phyloP scores from a whole-genome alignment of 306 rosid species.

The Acacia crassicarpa region DNA sequence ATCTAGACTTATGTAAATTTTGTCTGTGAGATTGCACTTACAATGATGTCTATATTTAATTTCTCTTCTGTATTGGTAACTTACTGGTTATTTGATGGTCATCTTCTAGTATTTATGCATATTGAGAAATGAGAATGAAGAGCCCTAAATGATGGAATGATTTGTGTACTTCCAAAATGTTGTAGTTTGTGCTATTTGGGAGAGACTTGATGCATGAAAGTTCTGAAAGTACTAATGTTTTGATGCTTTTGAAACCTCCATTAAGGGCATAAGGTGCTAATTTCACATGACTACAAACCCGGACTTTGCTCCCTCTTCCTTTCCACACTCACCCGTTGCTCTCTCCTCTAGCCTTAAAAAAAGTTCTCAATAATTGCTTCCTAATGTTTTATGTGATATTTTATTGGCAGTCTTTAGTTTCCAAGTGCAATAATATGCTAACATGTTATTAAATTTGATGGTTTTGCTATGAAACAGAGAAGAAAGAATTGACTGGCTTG shows the following conservation, averaged over 20 bases:
- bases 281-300: neutral
- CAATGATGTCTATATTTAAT: neutral
- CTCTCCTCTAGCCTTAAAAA: neutral
- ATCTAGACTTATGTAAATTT: slow-evolving; percentile 2
- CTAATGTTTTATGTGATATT: neutral
- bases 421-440: neutral
- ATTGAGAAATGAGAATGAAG: neutral
- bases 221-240: neutral
- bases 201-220: neutral
- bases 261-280: neutral
- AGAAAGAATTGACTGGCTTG: slow-evolving; percentile 92
- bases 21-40: neutral
- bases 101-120: slow-evolving; percentile 6
- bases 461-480: slow-evolving; percentile 58
- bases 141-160: neutral
- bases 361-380: neutral
- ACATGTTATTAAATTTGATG: slow-evolving; percentile 17
- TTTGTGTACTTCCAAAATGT: neutral
- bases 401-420: neutral
- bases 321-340: neutral
- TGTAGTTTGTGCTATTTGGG: neutral
- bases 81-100: neutral
- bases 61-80: neutral
- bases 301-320: neutral
- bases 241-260: neutral